Percentiles rank a stretch among this genome's conserved stretches.
phyloP scores from a whole-genome alignment of 192 early-diverging fungal genomes.

The Coemansia sp. region DNA sequence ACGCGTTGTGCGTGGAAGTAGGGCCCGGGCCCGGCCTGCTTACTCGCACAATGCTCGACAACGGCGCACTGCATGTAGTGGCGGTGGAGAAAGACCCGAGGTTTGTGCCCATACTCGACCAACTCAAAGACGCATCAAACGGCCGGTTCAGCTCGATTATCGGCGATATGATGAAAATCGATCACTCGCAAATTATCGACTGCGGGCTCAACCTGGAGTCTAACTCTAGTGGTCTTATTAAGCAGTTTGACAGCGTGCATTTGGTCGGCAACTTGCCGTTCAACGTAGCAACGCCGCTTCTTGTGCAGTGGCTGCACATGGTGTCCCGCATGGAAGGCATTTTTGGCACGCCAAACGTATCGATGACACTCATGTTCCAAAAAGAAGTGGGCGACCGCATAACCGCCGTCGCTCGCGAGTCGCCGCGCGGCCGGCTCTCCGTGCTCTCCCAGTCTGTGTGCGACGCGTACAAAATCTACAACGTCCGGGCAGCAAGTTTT shows the following conservation, averaged over 20 bases:
- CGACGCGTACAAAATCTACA: conserved; percentile 62
- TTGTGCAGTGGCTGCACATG: conserved; percentile 72
- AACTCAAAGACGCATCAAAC: conserved; percentile 68
- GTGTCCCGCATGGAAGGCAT: conserved; percentile 58
- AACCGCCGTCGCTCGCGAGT: conserved; percentile 53
- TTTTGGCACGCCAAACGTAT: conserved; percentile 54
- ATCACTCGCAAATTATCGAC: conserved; percentile 57
- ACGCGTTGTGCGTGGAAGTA: conserved; percentile 71
- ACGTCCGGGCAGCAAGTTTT: conserved; percentile 63
- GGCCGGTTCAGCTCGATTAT: conserved; percentile 58
- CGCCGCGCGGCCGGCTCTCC: conserved; percentile 64
- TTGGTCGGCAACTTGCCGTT: conserved; percentile 82
- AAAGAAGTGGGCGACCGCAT: conserved; percentile 75
- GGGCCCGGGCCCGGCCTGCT: conserved; percentile 78
- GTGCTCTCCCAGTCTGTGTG: conserved; percentile 73
- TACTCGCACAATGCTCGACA: conserved; percentile 74
- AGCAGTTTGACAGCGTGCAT: conserved; percentile 51
- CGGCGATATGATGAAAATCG: conserved; percentile 64
- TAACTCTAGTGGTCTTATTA: conserved; percentile 11
- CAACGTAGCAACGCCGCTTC: conserved; percentile 68
- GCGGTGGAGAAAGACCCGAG: conserved; percentile 74
- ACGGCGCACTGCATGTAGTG: conserved; percentile 61
- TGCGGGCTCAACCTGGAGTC: conserved; percentile 18
- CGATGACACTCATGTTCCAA: conserved; percentile 86
- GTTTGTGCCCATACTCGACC: conserved; percentile 69